Conservation (phyloP, 2,329 filamentous ascomycete genomes). For the Penicillium frequentans region DNA sequence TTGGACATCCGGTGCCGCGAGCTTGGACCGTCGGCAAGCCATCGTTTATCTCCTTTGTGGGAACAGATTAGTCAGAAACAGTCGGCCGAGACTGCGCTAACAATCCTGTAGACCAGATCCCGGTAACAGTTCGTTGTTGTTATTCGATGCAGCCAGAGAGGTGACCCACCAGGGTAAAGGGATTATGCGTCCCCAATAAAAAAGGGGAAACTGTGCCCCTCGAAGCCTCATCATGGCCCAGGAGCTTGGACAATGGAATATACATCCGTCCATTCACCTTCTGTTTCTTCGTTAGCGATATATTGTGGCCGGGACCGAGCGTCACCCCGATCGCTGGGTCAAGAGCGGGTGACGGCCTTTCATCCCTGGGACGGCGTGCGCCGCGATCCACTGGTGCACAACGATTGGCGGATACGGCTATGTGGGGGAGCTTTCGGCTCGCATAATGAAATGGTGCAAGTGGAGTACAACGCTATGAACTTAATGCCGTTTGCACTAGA, state of each 20-base stretch:
- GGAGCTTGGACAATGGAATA: background rate
- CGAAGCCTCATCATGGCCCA: background rate
- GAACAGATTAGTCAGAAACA: background rate
- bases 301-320: background rate
- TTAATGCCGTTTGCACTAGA: background rate
- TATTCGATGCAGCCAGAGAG: background rate
- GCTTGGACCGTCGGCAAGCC: background rate
- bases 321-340: background rate
- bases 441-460: background rate
- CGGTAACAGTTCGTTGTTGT: background rate
- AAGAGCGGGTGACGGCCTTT: background rate
- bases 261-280: background rate
- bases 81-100: background rate
- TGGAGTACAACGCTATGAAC: background rate
- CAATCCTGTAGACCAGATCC: background rate
- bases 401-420: background rate
- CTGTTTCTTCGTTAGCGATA: background rate
- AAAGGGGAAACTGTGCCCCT: background rate
- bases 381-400: background rate
- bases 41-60: background rate
- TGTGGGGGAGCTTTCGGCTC: background rate
- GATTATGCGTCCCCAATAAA: background rate
- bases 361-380: background rate
- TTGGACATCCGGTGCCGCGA: background rate
- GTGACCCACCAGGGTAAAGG: background rate